Evolutionary conservation across 305 asterid species (phyloP).

Genomic region (Rubia occidens): DNA sequence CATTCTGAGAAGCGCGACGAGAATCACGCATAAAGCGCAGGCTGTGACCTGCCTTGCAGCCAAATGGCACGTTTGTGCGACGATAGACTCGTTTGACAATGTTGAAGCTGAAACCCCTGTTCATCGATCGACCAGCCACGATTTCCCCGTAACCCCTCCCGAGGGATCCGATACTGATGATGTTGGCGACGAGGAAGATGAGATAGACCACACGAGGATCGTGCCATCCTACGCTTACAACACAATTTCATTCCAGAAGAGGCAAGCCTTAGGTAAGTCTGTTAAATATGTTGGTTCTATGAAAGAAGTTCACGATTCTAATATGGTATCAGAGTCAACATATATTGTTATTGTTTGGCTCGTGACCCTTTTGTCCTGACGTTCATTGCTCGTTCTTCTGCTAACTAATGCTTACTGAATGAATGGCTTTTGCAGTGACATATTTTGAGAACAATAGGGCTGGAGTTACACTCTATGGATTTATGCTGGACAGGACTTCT

Average conservation of each 20-base stretch:
- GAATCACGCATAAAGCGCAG: constrained; percentile 83
- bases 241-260: constrained; percentile 82
- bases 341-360: too few species aligned
- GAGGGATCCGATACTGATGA: constrained; percentile 54
- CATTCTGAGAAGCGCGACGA: constrained; percentile 67
- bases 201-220: constrained; percentile 57
- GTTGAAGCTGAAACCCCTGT: constrained; percentile 47
- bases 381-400: too few species aligned
- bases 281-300: not conserved
- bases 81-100: constrained; percentile 62
- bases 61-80: constrained; percentile 92
- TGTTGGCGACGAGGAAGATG: constrained; percentile 89
- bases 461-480: constrained; percentile 78
- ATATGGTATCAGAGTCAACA: too few species aligned
- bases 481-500: constrained; percentile 68
- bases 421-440: constrained; percentile 34
- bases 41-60: constrained; percentile 81
- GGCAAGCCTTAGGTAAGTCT: constrained; percentile 78
- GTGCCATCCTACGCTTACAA: constrained; percentile 55
- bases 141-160: constrained; percentile 18
- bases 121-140: constrained; percentile 19
- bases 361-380: too few species aligned
- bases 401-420: not conserved
- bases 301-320: not conserved
- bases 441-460: constrained; percentile 79